Evolutionary conservation across 305 asterid species (phyloP), one percentile per base, ranked within the genome.

Genomic region (Plantago lanceolata): DNA sequence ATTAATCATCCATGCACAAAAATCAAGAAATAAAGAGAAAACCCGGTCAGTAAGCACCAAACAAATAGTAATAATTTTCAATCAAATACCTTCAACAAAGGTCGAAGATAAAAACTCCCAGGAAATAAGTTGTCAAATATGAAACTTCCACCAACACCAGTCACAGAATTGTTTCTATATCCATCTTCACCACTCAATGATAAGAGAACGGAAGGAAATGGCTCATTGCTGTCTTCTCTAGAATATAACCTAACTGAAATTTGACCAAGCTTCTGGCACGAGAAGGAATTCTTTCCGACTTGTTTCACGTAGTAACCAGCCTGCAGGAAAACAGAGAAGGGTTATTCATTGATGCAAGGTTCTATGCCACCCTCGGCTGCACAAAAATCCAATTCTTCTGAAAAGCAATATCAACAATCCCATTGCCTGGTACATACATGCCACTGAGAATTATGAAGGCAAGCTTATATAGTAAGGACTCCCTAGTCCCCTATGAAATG

Each of bases 101-200:
- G 98, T 37, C 96, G 93, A 71, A 92, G 95, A 75, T 87, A 92
- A 79, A 89, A 92, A 76, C 95, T 92, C 76, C 98, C 96, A 13
- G 96, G 98, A 76, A 89, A 89, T 67, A 92, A 81, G 82, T 82
- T 82, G 61, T 76, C 94, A 69, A 89, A 92, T 28, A 75, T 21
- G 66, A 87, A 92, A 69, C 70, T 50, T 73, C 98, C 98, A 57
- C 96, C 96, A 67, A 73, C 82, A 64, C 90, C 94, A 63, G 96
- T 82, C 33, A 84, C 83, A 43, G 96, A 89, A 75, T 92, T 92
- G 80, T 92, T 92, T 73, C 98, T 84, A 63, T 92, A 92, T 73
- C 98, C 98, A 82, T 89, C 98, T 70, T 92, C 98, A n/a, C 98
- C 96, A 67, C 98, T 92, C 83, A 92, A 74, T 40, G 96, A 92